A percentile compares a stretch with the other conserved stretches of the same genome.
These are phyloP conservation scores for Ustilago crameri DNA, from an alignment of 1,284 basidiomycete genomes.

Conservation along the genomic window DNA sequence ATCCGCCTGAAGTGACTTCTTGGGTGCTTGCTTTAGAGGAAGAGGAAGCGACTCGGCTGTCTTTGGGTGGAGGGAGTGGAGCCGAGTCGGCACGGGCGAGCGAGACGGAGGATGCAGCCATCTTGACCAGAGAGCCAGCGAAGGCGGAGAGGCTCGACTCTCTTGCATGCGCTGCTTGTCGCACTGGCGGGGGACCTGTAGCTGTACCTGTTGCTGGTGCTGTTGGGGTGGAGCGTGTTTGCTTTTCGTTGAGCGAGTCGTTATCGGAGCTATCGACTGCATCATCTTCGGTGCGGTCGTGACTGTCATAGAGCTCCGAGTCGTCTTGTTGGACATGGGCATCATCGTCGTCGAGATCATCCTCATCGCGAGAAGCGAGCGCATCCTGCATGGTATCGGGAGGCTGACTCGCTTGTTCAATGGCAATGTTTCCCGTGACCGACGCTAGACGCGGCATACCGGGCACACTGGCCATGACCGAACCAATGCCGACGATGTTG, in stretches of 20 bases:
- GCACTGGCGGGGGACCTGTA: not conserved
- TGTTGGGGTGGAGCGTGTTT: not conserved
- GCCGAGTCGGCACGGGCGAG: slow-evolving; percentile 38
- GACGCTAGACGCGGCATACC: slow-evolving; percentile 80
- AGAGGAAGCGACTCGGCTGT: slow-evolving; percentile 31
- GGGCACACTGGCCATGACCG: slow-evolving; percentile 80
- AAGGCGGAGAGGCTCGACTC: slow-evolving; percentile 23
- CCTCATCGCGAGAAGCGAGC: slow-evolving; percentile 21
- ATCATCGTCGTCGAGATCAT: slow-evolving; percentile 70
- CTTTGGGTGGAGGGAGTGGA: slow-evolving; percentile 40
- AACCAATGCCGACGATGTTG: slow-evolving; percentile 84
- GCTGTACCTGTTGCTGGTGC: slow-evolving; percentile 2
- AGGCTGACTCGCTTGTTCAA: slow-evolving; percentile 81
- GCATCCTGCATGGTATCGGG: slow-evolving; percentile 55
- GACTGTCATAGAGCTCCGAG: slow-evolving; percentile 16
- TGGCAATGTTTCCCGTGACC: slow-evolving; percentile 81
- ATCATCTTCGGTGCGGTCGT: slow-evolving; percentile 35
- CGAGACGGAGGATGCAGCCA: slow-evolving; percentile 21
- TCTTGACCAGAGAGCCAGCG: slow-evolving; percentile 33
- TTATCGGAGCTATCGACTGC: slow-evolving; percentile 39
- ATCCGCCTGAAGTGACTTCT: slow-evolving; percentile 41
- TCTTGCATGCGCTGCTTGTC: slow-evolving; percentile 4
- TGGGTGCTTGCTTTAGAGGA: slow-evolving; percentile 10
- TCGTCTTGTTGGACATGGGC: slow-evolving; percentile 23
- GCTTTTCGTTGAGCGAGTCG: slow-evolving; percentile 32